phyloP scores from a whole-genome alignment of 1,139 yeast species.

The Blastobotrys serpentis region DNA sequence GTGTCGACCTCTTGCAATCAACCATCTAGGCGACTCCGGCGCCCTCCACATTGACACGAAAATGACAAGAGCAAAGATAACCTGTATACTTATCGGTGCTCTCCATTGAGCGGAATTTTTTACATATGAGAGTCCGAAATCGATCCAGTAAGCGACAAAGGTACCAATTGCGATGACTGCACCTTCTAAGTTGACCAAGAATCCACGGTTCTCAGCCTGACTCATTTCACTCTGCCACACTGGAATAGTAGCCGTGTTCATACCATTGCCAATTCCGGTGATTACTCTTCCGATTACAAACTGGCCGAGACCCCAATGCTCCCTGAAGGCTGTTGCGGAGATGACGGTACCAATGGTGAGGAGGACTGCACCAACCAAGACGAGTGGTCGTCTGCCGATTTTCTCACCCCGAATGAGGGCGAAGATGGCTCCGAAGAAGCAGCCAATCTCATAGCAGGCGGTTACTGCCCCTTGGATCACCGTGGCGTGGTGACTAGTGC shows the following conservation, averaged over 20 bases:
- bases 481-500: slow-evolving; percentile 28
- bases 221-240: slow-evolving; percentile 84
- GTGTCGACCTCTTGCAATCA: slow-evolving; percentile 44
- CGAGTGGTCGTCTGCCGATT: slow-evolving; percentile 39
- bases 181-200: slow-evolving; percentile 69
- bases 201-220: slow-evolving; percentile 69
- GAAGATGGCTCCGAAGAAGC: slow-evolving; percentile 69
- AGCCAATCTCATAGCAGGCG: slow-evolving; percentile 74
- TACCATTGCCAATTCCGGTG: slow-evolving; percentile 77
- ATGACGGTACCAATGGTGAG: slow-evolving; percentile 59
- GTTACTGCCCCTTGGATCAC: slow-evolving; percentile 64
- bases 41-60: slow-evolving; percentile 30
- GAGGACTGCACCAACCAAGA: slow-evolving; percentile 53
- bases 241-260: slow-evolving; percentile 82
- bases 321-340: slow-evolving; percentile 61
- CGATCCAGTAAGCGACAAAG: slow-evolving; percentile 73
- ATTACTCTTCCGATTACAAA: slow-evolving; percentile 73
- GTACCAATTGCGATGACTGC: slow-evolving; percentile 73
- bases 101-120: slow-evolving; percentile 52
- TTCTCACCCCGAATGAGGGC: slow-evolving; percentile 49
- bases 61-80: slow-evolving; percentile 32
- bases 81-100: slow-evolving; percentile 43
- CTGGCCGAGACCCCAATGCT: slow-evolving; percentile 65
- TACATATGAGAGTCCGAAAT: slow-evolving; percentile 48
- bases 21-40: slow-evolving; percentile 56